Base-by-base conservation (phyloP, 805 yeast species). In the Metschnikowia picachoensis region DNA sequence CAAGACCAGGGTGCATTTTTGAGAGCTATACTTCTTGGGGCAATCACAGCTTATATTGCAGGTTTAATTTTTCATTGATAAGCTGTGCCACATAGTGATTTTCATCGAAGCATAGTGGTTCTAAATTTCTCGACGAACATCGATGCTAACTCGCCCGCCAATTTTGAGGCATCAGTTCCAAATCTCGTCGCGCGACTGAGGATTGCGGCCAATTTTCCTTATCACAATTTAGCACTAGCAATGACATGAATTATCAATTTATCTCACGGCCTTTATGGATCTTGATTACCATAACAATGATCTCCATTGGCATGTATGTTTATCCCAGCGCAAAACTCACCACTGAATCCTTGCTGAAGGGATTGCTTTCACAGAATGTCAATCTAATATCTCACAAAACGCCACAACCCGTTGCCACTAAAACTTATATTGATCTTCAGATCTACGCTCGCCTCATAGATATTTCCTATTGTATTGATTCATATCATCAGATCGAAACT, bases 401-500 rank as follows among this genome's bases (percentile, higher is more conserved):
- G 17, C 48, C 48, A n/a, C 48, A 36, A 17, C 61, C 59, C 11
- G 49, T 66, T 3, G 63, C 63, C 37, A 14, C 41, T 2, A 57
- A 52, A 8, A 51, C 64, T 12, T 67, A 64, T 44, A 37, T 53
- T n/a, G 60, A 62, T 39, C 56, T 70, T 41, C 65, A 55, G 57
- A 64, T 68, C 8, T 67, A 65, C 43, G 73, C 77, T 4, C 74
- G 70, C 49, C 58, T 73, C 30, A 62, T 70, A 25, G 77, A 73
- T 48, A 72, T 72, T 11, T 58, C 77, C 5, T 73, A 73, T 49
- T 73, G 78, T 49, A 61, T 73, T 8, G 64, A 69, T 4, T 47
- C 58, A 1, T 47, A 60, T 7, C 55, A 58, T 14, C 55, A 56
- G 3, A 62, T 73, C n/a, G 54, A 57, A 3, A 52, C 54, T 34